Percentiles rank a stretch among this genome's conserved stretches.
Conservation (phyloP, 2,329 filamentous ascomycete species). For the Aspergillus sclerotialis region DNA sequence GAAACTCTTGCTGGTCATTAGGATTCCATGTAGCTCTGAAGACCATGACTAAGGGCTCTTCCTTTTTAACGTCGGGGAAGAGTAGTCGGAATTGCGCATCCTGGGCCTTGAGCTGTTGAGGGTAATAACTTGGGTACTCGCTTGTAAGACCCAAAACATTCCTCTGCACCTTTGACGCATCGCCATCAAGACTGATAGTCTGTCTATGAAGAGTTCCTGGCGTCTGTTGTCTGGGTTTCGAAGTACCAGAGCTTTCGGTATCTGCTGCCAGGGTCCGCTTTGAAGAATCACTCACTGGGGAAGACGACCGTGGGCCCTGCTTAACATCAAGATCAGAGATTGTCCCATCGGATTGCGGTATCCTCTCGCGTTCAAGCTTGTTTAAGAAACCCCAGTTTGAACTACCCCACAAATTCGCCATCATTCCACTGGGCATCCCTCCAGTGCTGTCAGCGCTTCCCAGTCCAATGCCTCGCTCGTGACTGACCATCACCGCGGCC, state of each 20-base stretch:
- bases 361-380: slow-evolving; percentile 50
- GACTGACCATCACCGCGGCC: slow-evolving; percentile 71
- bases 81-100: slow-evolving; percentile 89
- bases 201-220: slow-evolving; percentile 44
- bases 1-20: slow-evolving; percentile 69
- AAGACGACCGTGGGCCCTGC: slow-evolving; percentile 12
- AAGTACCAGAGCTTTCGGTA: slow-evolving; percentile 13
- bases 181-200: slow-evolving; percentile 49
- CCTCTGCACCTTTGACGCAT: slow-evolving; percentile 28
- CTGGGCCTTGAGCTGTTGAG: slow-evolving; percentile 72
- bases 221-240: slow-evolving; percentile 14
- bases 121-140: slow-evolving; percentile 69
- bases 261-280: slow-evolving; percentile 14
- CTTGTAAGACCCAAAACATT: slow-evolving; percentile 30
- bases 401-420: slow-evolving; percentile 92
- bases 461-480: slow-evolving; percentile 62
- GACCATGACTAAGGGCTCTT: slow-evolving; percentile 81
- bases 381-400: slow-evolving; percentile 71
- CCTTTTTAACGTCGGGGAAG: slow-evolving; percentile 70
- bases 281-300: slow-evolving; percentile 19
- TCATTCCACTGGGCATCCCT: slow-evolving; percentile 71
- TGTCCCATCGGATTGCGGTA: slow-evolving; percentile 25
- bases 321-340: slow-evolving; percentile 11
- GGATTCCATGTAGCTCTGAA: slow-evolving; percentile 88
- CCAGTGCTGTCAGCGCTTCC: slow-evolving; percentile 57